Conservation (phyloP, 768 basidiomycete species). For the Punctularia strigosozonata region DNA sequence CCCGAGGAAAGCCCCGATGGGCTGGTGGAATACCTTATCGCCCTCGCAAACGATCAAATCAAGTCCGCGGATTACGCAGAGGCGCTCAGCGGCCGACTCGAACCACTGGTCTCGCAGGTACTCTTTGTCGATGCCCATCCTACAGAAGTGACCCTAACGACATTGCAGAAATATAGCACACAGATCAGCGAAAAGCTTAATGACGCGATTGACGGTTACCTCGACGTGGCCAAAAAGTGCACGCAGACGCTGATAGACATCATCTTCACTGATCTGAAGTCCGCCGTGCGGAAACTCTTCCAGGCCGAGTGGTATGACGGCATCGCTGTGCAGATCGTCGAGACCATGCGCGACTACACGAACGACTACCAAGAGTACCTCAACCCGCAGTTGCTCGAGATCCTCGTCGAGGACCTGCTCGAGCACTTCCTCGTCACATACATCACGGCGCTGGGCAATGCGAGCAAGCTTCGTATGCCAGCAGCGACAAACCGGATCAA, state of each 20-base stretch:
- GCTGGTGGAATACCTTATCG: constrained; percentile 91
- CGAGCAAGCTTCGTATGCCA: constrained; percentile 74
- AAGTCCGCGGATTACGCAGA: constrained; percentile 93
- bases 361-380: constrained; percentile 87
- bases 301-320: constrained; percentile 84
- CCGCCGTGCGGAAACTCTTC: constrained; percentile 78
- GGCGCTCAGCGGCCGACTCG: constrained; percentile 71
- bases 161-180: constrained; percentile 81
- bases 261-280: constrained; percentile 89
- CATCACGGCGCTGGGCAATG: constrained; percentile 74
- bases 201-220: constrained; percentile 94
- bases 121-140: no score
- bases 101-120: constrained; percentile 85
- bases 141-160: no score
- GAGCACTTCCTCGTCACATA: constrained; percentile 86
- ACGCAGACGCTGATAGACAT: constrained; percentile 89
- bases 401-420: constrained; percentile 85
- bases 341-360: constrained; percentile 96
- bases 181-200: constrained; percentile 81
- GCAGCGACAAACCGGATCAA: constrained; percentile 74
- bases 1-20: constrained; percentile 83
- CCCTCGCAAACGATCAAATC: constrained; percentile 95
- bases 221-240: constrained; percentile 97
- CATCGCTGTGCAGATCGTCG: constrained; percentile 76
- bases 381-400: constrained; percentile 81